phyloP scores from a whole-genome alignment of 441 rosid species.

The Bruguiera hainesii region DNA sequence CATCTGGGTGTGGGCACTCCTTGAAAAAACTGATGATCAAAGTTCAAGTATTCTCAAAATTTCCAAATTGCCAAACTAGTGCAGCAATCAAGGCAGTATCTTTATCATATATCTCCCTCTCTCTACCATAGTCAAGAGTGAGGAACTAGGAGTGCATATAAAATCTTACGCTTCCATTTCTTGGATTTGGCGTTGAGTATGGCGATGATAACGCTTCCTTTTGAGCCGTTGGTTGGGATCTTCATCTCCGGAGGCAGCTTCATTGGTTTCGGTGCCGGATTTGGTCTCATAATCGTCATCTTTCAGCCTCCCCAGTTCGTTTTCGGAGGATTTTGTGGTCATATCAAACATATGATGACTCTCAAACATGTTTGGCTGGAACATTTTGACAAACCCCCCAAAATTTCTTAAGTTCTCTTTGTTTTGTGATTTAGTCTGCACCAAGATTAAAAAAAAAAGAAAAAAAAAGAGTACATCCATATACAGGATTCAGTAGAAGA shows the following conservation, averaged over 20 bases:
- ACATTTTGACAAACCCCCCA: conserved; percentile 38
- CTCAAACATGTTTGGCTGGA: conserved; percentile 75
- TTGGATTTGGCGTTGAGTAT: conserved; percentile 92
- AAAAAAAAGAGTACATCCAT: too few relatives aligned
- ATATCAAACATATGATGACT: conserved; percentile 63
- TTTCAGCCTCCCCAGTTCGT: conserved; percentile 54
- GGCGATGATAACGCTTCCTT: conserved; percentile 95
- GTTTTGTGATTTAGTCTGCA: conserved; percentile 11
- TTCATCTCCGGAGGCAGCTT: conserved; percentile 70
- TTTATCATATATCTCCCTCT: too few relatives aligned
- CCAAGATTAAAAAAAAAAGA: not conserved
- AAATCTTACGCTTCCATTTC: conserved; percentile 84
- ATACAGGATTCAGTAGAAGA: not conserved
- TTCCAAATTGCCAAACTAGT: not conserved
- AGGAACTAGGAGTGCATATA: too few relatives aligned
- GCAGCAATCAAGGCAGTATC: not conserved
- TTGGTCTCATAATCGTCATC: conserved; percentile 80
- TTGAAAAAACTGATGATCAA: conserved; percentile 61
- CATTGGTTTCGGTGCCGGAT: conserved; percentile 72
- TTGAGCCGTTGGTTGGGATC: conserved; percentile 72
- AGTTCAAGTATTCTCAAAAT: conserved; percentile 1
- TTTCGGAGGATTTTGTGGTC: conserved; percentile 60
- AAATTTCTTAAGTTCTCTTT: not conserved
- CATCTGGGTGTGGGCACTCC: conserved; percentile 97
- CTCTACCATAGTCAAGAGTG: too few relatives aligned